Base-by-base conservation (phyloP, 2,329 filamentous ascomycete genomes). In the Gnomoniopsis smithogilvyi region DNA sequence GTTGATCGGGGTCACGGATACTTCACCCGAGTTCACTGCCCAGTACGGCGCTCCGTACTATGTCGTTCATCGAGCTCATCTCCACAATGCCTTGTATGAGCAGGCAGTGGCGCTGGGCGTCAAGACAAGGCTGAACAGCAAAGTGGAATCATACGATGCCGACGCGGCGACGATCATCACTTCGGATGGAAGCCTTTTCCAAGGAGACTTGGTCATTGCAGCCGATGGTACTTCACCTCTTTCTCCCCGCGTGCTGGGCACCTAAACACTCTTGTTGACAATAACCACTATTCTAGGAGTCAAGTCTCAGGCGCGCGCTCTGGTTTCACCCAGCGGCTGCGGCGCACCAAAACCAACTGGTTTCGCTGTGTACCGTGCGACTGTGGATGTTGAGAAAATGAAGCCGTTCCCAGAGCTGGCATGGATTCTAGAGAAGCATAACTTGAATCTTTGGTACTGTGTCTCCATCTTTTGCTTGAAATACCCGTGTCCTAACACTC, bases 311-410 rank as follows among this genome's bases (percentile, higher is more conserved):
- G 71, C 72, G 0, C 60, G 65, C 19, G 64, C 51, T 43, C 50
- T 57, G 38, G 61, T 66, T 10, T 62, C 61, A 3, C 57, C 43
- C 3, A 53, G 62, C 11, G 54, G 58, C 3, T 56, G 63, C 15
- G 52, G 59, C 10, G 52, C 54, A 22, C 65, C 65, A 3, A 62
- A 52, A 8, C 60, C 48, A 19, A 74, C 76, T 0, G 75, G 73
- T 0, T 77, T 76, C 56, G 73, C 75, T 3, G 76, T 73, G 0
- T 78, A 78, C 56, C 66, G 77, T 3, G 74, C 75, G 0, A 74
- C 70, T 0, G 73, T 79, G 0, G 69, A 76, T 21, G 68, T 73
- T 2, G 62, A 69, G 2, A 70, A 69, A 51, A 76, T 79, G 64
- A 66, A 65, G 21, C 52, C 62, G 6, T 69, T 74, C 30, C 70